Evolutionary conservation across 2,329 filamentous ascomycete species (phyloP).

Genomic region (Penicillium sp.): DNA sequence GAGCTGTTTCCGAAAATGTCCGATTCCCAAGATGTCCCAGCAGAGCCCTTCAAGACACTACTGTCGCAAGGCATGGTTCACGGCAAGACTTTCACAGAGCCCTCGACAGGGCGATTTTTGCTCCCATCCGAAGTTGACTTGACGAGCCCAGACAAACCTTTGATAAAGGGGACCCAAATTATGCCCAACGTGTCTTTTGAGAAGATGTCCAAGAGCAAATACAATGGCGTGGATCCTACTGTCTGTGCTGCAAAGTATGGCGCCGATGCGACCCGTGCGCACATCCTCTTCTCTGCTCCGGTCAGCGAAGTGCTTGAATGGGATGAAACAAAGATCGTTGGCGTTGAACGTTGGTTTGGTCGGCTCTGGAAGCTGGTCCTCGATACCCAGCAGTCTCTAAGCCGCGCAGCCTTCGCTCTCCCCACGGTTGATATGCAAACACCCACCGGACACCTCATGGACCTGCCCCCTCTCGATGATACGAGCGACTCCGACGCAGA

Average conservation of each 20-base stretch:
- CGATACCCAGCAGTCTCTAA: conserved; percentile 27
- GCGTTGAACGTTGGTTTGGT: conserved; percentile 73
- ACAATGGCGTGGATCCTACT: conserved; percentile 82
- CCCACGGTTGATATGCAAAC: conserved; percentile 14
- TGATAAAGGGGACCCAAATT: conserved; percentile 57
- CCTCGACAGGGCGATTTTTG: conserved; percentile 67
- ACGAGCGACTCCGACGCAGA: conserved; percentile 34
- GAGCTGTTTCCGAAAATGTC: conserved; percentile 35
- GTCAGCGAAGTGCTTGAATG: conserved; percentile 79
- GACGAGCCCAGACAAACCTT: conserved; percentile 50
- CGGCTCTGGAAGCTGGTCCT: conserved; percentile 57
- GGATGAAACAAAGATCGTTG: conserved; percentile 76
- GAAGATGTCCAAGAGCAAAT: conserved; percentile 94
- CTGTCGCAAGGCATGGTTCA: conserved; percentile 92
- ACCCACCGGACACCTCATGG: conserved; percentile 18
- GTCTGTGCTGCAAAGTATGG: conserved; percentile 67
- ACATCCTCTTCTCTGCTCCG: conserved; percentile 84
- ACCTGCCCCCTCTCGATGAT: conserved; percentile 24
- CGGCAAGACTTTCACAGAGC: conserved; percentile 73
- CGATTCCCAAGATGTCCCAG: conserved; percentile 34
- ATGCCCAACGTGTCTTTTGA: conserved; percentile 63
- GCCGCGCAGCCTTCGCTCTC: conserved; percentile 18
- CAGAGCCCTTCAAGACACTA: conserved; percentile 75
- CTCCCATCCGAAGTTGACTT: conserved; percentile 68
- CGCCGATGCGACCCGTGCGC: conserved; percentile 75